Evolutionary conservation across 208 protist species (phyloP), one percentile per base, ranked within the genome.

Genomic region (Wallacemonas sp.): DNA sequence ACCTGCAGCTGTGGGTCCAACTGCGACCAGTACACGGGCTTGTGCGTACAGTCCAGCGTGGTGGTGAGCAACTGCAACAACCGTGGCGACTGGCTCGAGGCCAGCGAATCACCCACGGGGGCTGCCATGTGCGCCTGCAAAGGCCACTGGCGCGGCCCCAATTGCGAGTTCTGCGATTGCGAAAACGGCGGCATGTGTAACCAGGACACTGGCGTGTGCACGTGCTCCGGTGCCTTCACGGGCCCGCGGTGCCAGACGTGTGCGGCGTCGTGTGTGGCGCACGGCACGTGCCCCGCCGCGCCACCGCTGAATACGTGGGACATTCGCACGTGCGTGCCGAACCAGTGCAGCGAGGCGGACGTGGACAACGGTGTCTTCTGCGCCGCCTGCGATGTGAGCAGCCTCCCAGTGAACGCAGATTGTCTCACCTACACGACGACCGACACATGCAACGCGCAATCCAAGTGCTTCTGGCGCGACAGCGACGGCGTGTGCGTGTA

Each of bases 121-220:
- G 63, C 24, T 44, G 61, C 26, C 23, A 78, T 69, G 69, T 86
- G 80, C 60, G 73, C 30, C 34, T 86, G 80, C 63, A 27, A 55
- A 23, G 80, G 80, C 6, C 72, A 86, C 70, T 86, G 75, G 76
- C 68, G 72, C 34, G 80, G 80, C 33, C 29, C 46, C 29, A 71
- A 48, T 21, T 86, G 76, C 57, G 61, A 81, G 61, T 62, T 82
- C 52, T 86, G 80, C 63, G 80, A 79, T 60, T 86, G 80, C 66
- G 27, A 47, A 47, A 82, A 82, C 66, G 76, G 76, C 34, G 80
- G 80, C 39, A 82, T 78, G 70, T 82, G 80, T 54, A 49, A 68
- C 62, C 24, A 24, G 23, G 43, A 55, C 24, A 75, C 44, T n/a
- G 76, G 76, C 46, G 29, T 52, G 65, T 86, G 80, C 58, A 34